Conservation (phyloP, 441 rosid genomes). For the Capsella rubella region DNA sequence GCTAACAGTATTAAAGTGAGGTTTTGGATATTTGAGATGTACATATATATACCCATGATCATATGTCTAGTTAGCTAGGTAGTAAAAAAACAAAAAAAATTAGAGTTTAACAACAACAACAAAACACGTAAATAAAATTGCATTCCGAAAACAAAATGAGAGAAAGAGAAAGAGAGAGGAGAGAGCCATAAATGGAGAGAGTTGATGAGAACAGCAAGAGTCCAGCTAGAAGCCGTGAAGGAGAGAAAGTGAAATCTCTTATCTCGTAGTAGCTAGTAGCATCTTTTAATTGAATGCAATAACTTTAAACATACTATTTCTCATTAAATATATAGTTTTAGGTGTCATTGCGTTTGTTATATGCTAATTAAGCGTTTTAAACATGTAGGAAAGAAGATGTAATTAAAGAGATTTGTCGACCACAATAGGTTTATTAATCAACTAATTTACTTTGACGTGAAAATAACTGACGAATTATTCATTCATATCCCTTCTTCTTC, state of each 20-base stretch:
- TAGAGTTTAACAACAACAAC: background rate
- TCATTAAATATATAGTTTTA: background rate
- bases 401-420: background rate
- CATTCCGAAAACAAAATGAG: slow-evolving; percentile 1
- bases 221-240: slow-evolving; percentile 46
- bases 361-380: slow-evolving; percentile 13
- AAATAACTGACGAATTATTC: background rate
- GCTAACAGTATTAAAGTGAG: background rate
- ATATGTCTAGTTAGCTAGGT: no score
- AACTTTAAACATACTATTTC: background rate
- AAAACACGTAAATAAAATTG: slow-evolving; percentile 1
- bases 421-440: background rate
- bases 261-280: slow-evolving; percentile 13
- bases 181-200: slow-evolving; percentile 40
- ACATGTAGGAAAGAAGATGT: background rate
- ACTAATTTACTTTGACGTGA: no score
- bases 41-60: background rate
- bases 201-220: slow-evolving; percentile 47
- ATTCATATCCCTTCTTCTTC: background rate
- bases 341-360: slow-evolving; percentile 24
- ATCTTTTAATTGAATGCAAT: slow-evolving; percentile 31
- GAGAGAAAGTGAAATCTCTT: slow-evolving; percentile 45
- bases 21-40: background rate
- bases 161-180: slow-evolving; percentile 16
- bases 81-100: no score